Conservation (phyloP, 2,329 filamentous ascomycete species). For the Pyricularia sp. region DNA sequence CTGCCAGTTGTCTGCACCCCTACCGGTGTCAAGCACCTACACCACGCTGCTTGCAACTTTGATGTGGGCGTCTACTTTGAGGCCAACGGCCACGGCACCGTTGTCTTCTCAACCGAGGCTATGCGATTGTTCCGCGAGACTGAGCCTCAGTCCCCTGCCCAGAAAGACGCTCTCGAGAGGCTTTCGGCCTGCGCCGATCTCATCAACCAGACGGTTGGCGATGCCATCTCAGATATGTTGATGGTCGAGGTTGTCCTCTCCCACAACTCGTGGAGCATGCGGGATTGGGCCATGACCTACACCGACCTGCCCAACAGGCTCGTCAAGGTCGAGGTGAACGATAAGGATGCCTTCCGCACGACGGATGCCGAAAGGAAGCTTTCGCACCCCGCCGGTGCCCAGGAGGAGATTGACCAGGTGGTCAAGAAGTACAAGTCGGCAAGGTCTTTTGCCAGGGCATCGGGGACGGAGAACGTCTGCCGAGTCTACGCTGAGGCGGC, state of each 20-base stretch:
- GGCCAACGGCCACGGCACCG: slow-evolving; percentile 94
- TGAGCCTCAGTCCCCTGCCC: slow-evolving; percentile 81
- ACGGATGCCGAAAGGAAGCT: slow-evolving; percentile 88
- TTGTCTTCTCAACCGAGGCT: slow-evolving; percentile 84
- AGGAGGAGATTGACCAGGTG: slow-evolving; percentile 76
- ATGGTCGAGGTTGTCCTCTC: slow-evolving; percentile 94
- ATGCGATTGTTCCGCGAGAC: slow-evolving; percentile 68
- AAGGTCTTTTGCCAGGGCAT: slow-evolving; percentile 83
- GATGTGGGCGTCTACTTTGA: slow-evolving; percentile 98
- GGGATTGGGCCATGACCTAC: slow-evolving; percentile 90
- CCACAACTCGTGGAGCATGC: slow-evolving; percentile 83
- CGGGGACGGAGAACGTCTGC: slow-evolving; percentile 92
- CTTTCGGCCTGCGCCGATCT: slow-evolving; percentile 77
- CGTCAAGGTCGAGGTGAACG: slow-evolving; percentile 81
- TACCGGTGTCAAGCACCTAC: slow-evolving; percentile 94
- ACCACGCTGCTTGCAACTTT: slow-evolving; percentile 91
- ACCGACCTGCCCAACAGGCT: slow-evolving; percentile 89
- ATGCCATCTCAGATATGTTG: slow-evolving; percentile 91
- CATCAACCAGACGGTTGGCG: slow-evolving; percentile 97
- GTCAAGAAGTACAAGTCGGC: slow-evolving; percentile 89
- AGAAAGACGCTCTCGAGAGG: slow-evolving; percentile 80
- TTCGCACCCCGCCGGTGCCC: slow-evolving; percentile 66
- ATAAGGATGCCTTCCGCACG: slow-evolving; percentile 84
- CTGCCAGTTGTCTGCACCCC: slow-evolving; percentile 88
- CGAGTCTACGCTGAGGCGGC: slow-evolving; percentile 93